Evolutionary conservation across 768 basidiomycete genomes (phyloP), one percentile per base, ranked within the genome.

Genomic region (Suillus bovinus): DNA sequence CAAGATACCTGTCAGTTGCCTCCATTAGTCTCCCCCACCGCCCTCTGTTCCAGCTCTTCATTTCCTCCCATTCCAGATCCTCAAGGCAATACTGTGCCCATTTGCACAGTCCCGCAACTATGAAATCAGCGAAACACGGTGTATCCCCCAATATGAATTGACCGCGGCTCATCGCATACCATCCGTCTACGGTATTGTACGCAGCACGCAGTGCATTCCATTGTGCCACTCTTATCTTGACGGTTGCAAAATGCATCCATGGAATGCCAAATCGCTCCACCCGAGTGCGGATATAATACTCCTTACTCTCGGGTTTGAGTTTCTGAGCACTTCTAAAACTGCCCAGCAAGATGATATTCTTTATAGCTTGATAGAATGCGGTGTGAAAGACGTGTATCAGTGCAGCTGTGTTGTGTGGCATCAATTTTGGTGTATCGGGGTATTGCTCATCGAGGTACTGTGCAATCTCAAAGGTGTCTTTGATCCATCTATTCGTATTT

Each of bases 361-460:
- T 54, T 16, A 14, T 5, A 0, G 64, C 59, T 7, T 62, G 65
- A 7, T 67, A 64, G 24, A 68, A 63, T 1, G 61, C 20, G 41
- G 68, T 59, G 0, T 64, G 52, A 59, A 78, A 76, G 0, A 72
- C 72, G 3, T 72, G 68, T 38, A 82, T 74, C 0, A 79, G 60
- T 0, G 71, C 78, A 14, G 64, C 64, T 2, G 71, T 74, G 0
- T 71, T 74, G 5, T 58, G 41, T 1, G 78, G 80, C 63, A 84
- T 69, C 24, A 84, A 65, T 8, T 53, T 65, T 1, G 79, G 79
- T 0, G 78, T 75, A 54, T 75, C 70, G 0, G 84, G 82, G 65
- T 84, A 86, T 1, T 76, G 73, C 2, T 73, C 70, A 59, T 86
- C 85, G 60, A 86, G 75, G 68, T 86, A 84, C 17, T 74, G 64